Percentiles rank a stretch among this genome's conserved stretches.
phyloP scores from a whole-genome alignment of 352 stramenopile genomes.

The Phytophthora syringae region DNA sequence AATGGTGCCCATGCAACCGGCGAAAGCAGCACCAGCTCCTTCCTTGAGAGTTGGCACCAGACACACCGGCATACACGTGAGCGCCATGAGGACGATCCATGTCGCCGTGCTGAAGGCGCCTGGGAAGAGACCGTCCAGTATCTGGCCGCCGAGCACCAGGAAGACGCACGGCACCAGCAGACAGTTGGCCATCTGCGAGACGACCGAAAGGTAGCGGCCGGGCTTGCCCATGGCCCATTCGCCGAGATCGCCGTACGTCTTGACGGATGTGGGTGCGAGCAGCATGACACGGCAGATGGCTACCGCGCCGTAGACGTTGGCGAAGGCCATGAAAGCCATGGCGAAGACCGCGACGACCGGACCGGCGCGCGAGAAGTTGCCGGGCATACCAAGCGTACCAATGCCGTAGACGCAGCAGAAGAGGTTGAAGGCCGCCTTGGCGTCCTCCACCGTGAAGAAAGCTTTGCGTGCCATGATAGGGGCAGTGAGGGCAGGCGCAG shows the following conservation, averaged over 20 bases:
- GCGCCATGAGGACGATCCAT: constrained; percentile 58
- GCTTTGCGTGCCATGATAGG: constrained; percentile 23
- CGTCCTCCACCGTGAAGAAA: constrained; percentile 58
- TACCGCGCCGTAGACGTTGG: constrained; percentile 53
- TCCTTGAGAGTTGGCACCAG: constrained; percentile 64
- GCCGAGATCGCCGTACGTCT: constrained; percentile 61
- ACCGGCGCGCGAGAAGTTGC: constrained; percentile 57
- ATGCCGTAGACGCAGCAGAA: constrained; percentile 66
- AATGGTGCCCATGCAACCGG: constrained; percentile 50
- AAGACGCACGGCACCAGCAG: constrained; percentile 53
- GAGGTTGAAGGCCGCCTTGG: constrained; percentile 47
- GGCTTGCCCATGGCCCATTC: constrained; percentile 53
- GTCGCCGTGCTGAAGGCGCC: constrained; percentile 36
- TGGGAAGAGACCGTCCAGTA: constrained; percentile 53
- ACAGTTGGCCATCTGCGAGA: constrained; percentile 49
- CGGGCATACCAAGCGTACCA: constrained; percentile 62
- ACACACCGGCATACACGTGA: constrained; percentile 44
- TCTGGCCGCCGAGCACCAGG: constrained; percentile 49
- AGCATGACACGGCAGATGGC: constrained; percentile 55
- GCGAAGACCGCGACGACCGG: constrained; percentile 41
- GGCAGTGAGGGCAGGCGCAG: not conserved
- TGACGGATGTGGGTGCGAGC: constrained; percentile 45
- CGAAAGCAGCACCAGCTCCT: constrained; percentile 45
- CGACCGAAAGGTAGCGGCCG: constrained; percentile 45
- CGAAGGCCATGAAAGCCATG: constrained; percentile 59